Base-by-base conservation (phyloP, 257 asterid species). In the Linderniella brevidens region DNA sequence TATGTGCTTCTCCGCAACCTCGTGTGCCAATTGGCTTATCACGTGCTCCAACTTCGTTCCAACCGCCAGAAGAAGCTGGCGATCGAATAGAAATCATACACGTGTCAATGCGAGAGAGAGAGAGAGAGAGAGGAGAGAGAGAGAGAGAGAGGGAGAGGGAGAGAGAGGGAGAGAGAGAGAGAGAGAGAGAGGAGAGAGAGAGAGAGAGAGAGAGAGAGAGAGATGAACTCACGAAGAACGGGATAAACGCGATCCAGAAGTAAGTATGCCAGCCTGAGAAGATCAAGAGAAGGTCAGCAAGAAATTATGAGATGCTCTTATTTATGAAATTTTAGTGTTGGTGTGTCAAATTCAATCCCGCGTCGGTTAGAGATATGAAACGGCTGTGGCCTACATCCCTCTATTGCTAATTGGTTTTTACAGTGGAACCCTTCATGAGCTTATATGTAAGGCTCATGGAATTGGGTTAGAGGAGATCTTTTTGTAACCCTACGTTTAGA, bases 31-130 rank as follows among this genome's bases (percentile, higher is more conserved):
- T 40, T 68, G 65, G 16, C 47, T 56, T 41, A 80, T 80, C 15
- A 80, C 65, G 63, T 77, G 81, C 69, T 77, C 85, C n/a, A 80
- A 79, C 50, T 80, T 80, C 12, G 85, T 65, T 11, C 88, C 88
- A 42, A 80, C 82, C 14, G 62, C 66, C 1, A 80, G 68, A 68
- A 80, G 45, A 56, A 80, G 75, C 93, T 80, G 75, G 57, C 62
- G 38, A 39, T 18, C n/a, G 41, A 12, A 13, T 13, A 10, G 16
- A 11, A 13, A 37, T 4, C 13, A n/a, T n/a, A n/a, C n/a, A n/a
- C n/a, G n/a, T n/a, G n/a, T n/a, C n/a, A n/a, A n/a, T n/a, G n/a
- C n/a, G n/a, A 7, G 37, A 50, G 32, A 8, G 20, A 45, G 18
- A 5, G 46, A 41, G 4, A 8, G 13, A 7, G 8, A 41, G 4